Evolutionary conservation across 805 yeast genomes (phyloP), one percentile per base, ranked within the genome.

Genomic region (Pichia paraexigua): DNA sequence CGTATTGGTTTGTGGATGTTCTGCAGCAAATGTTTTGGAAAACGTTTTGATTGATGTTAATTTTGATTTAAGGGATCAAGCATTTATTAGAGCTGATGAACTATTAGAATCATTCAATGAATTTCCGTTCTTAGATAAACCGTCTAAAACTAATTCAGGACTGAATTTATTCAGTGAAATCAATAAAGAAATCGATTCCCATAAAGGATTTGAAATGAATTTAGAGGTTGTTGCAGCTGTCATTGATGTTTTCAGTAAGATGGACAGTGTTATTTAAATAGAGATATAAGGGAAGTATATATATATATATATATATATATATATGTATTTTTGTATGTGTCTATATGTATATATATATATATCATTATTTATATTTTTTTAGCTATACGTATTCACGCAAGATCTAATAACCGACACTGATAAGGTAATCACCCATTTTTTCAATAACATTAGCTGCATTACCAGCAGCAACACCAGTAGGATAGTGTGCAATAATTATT

Each of bases 11-110:
- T 83, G 91, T 60, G 95, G 95, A 18, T 81, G 96, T 20, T 89
- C 88, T 64, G 97, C 98, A 28, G 99, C 97, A 43, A 94, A 90
- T 65, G 99, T 94, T 13, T 77, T 94, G 59, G 99, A 94, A 61
- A 94, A 92, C 64, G 92, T 89, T 4, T 74, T 91, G 53, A 73
- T 82, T 43, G 75, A 83, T 28, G 74, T 91, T 56, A 84, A 83
- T 58, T 90, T 88, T 66, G 97, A 89, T 59, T 86, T 82, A 58
- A 80, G 98, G 60, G 99, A 94, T 67, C 82, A 84, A 60, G 97
- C 97, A 0, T 86, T 91, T 67, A 81, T 87, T 5, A 79, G 96
- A 63, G 96, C 96, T n/a, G 98, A 94, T 63, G 98, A 92, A 65
- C 69, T 94, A 45, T 74, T 92, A 56, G 77, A 75, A 48, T 92